Percentiles rank a stretch among this genome's conserved stretches.
phyloP scores from a whole-genome alignment of 108 stramenopile genomes.

The Cyclostephanos invisitatus region DNA sequence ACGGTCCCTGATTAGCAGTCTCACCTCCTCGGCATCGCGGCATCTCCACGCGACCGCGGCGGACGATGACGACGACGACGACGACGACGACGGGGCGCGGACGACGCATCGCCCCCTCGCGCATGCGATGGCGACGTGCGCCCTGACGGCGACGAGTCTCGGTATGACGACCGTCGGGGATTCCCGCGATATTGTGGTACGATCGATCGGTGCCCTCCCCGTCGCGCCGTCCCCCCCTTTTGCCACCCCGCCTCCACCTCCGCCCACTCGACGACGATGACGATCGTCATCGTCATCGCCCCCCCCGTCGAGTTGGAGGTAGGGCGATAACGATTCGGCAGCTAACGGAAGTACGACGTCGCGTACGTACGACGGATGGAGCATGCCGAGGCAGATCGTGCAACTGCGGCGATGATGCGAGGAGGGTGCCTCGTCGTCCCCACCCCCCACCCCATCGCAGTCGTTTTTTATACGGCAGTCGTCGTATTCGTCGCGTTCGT shows the following conservation, averaged over 20 bases:
- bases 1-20: conserved; percentile 9
- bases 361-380: conserved; percentile 15
- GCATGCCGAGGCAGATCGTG: conserved; percentile 40
- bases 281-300: too few species aligned
- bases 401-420: conserved; percentile 8
- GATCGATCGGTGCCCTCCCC: too few species aligned
- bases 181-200: conserved; percentile 23
- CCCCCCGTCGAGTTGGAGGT: background rate
- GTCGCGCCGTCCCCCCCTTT: too few species aligned
- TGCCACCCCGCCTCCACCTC: background rate
- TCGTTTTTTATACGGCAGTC: background rate
- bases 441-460: too few species aligned
- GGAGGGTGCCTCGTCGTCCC: background rate
- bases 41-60: background rate
- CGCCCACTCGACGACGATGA: conserved; percentile 3
- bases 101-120: conserved; percentile 7
- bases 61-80: background rate
- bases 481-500: background rate
- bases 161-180: conserved; percentile 36
- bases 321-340: conserved; percentile 19
- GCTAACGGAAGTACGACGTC: conserved; percentile 14
- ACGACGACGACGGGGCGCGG: too few species aligned
- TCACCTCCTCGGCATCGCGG: conserved; percentile 31
- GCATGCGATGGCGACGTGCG: conserved; percentile 21
- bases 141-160: conserved; percentile 23